phyloP scores from a whole-genome alignment of 805 yeast genomes.

The Lipomyces lipofer region DNA sequence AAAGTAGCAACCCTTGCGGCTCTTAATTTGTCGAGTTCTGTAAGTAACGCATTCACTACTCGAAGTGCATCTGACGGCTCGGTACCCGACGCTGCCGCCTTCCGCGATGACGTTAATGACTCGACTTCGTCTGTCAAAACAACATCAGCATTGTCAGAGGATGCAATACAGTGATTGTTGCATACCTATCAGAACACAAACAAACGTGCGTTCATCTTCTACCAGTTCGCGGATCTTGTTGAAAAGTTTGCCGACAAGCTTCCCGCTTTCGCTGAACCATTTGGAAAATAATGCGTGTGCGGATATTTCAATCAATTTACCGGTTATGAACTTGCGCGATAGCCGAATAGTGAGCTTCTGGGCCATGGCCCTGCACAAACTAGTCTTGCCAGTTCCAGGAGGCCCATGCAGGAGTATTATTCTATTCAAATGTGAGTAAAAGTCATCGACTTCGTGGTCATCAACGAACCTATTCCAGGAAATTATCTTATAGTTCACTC shows the following conservation, averaged over 20 bases:
- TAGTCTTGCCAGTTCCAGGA: constrained; percentile 52
- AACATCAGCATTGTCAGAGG: background rate
- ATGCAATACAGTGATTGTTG: background rate
- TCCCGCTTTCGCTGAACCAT: constrained; percentile 51
- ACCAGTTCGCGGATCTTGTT: constrained; percentile 39
- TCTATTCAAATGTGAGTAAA: constrained; percentile 1
- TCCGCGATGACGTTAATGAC: constrained; percentile 47
- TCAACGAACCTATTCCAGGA: constrained; percentile 23
- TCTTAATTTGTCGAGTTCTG: constrained; percentile 46
- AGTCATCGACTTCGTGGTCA: too few relatives aligned
- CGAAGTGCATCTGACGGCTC: constrained; percentile 49
- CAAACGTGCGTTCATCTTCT: constrained; percentile 31
- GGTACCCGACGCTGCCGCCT: constrained; percentile 40
- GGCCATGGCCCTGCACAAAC: constrained; percentile 45
- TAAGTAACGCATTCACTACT: constrained; percentile 48
- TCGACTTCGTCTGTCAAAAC: constrained; percentile 46
- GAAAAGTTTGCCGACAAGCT: constrained; percentile 44
- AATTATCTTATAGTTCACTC: constrained; percentile 22
- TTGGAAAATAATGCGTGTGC: constrained; percentile 49
- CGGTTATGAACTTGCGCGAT: constrained; percentile 26
- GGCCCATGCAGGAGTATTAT: constrained; percentile 45
- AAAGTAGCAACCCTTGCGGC: constrained; percentile 24
- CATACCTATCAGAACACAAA: constrained; percentile 42
- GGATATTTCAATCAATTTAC: constrained; percentile 45
- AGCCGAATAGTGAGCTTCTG: constrained; percentile 44